Evolutionary conservation across 345 rosid species (phyloP), one percentile per base, ranked within the genome.

Genomic region (Citropsis articulata): DNA sequence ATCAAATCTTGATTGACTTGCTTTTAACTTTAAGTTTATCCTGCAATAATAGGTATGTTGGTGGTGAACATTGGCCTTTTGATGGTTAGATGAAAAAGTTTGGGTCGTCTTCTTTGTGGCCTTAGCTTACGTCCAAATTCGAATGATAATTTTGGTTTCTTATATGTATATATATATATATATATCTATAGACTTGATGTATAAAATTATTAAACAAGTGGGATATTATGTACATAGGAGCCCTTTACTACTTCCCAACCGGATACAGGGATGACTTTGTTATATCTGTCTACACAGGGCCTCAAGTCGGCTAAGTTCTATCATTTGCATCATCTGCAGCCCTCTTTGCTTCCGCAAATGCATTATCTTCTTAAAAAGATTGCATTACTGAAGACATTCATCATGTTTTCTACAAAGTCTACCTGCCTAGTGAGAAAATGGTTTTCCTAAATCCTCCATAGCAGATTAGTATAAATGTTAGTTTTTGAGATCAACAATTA

Each of bases 1-100:
- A 71, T 68, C 60, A 50, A 67, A 77, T 70, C 53, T n/a, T 28
- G 42, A 74, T 33, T 71, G 73, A 7, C 22, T 28, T n/a, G 60
- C 62, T 68, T 38, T 63, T 4, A 75, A 25, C 66, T 28, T 40
- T 25, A 30, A n/a, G 35, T 36, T 66, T 63, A n/a, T 68, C 27
- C 72, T 40, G 14, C 53, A 24, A 12, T 40, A 40, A 40, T 40
- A 40, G 10, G 45, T 40, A 40, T 40, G 45, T 40, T 9, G 45
- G 45, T 40, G 45, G 45, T 40, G 45, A 40, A 40, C 45, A 40
- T 9, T 2, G 12, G 19, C 30, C 5, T n/a, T 66, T 66, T 66
- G 70, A 40, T 5, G 8, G 12, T 67, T 38, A 38, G 9, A 38
- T n/a, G 53, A 67, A 38, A 67, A 10, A 5, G 21, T 67, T n/a